Percentiles rank a stretch among this genome's conserved stretches.
phyloP scores from a whole-genome alignment of 805 yeast genomes.

The Saturnispora besseyi region DNA sequence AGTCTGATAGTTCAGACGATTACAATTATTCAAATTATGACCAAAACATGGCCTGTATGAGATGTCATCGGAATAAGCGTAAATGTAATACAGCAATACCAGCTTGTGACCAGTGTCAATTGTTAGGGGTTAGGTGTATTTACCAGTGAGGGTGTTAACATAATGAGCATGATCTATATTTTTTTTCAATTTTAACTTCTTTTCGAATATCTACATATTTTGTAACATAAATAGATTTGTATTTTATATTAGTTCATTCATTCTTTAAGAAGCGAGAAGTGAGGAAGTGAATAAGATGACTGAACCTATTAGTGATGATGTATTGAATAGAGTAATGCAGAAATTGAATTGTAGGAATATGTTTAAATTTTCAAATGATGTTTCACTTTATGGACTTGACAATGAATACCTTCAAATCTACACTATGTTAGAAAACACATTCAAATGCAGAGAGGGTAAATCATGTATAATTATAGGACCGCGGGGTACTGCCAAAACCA shows the following conservation, averaged over 20 bases:
- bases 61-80: neutral
- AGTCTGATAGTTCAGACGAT: conserved; percentile 1
- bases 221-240: neutral
- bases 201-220: neutral
- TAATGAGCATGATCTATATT: neutral
- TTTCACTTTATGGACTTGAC: conserved; percentile 29
- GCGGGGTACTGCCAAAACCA: conserved; percentile 65
- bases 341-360: conserved; percentile 18
- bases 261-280: no score
- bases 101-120: neutral
- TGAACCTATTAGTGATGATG: neutral
- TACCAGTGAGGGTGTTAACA: neutral
- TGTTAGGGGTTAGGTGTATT: neutral
- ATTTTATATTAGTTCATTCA: neutral
- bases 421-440: conserved; percentile 52
- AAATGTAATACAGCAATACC: neutral
- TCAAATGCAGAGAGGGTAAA: conserved; percentile 64
- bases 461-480: conserved; percentile 79
- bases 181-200: neutral
- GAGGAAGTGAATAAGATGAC: neutral
- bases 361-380: conserved; percentile 7
- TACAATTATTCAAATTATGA: neutral
- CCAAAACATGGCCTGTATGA: neutral
- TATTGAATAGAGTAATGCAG: conserved; percentile 7
- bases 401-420: conserved; percentile 43